phyloP scores from a whole-genome alignment of 1,139 yeast genomes.

The Kurtzmaniella quercitrusa region DNA sequence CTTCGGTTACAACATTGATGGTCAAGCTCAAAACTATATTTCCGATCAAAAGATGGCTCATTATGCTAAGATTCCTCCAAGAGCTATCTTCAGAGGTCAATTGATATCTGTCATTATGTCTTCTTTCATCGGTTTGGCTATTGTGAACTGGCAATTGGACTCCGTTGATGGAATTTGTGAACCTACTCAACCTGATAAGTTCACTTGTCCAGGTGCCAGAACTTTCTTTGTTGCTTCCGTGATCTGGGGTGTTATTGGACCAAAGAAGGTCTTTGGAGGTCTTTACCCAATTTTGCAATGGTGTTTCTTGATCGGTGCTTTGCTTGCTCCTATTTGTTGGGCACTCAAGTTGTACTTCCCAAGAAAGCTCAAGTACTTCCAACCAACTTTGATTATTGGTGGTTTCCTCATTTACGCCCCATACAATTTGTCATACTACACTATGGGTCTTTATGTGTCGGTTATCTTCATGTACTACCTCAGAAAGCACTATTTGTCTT shows the following conservation, averaged over 20 bases:
- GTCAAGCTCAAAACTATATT: slow-evolving; percentile 51
- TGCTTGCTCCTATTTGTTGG: slow-evolving; percentile 40
- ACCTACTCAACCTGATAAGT: slow-evolving; percentile 29
- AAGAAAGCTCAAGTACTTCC: slow-evolving; percentile 23
- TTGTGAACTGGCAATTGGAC: slow-evolving; percentile 48
- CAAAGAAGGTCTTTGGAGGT: slow-evolving; percentile 49
- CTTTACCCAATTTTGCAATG: slow-evolving; percentile 46
- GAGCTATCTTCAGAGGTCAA: slow-evolving; percentile 59
- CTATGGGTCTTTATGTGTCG: slow-evolving; percentile 38
- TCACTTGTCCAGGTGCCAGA: slow-evolving; percentile 47
- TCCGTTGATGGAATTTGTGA: slow-evolving; percentile 41
- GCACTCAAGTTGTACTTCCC: slow-evolving; percentile 36
- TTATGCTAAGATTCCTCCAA: slow-evolving; percentile 55
- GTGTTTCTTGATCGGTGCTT: slow-evolving; percentile 54
- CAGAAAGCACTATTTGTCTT: slow-evolving; percentile 35
- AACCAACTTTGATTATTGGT: slow-evolving; percentile 40
- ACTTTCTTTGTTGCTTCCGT: slow-evolving; percentile 50
- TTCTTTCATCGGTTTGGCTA: slow-evolving; percentile 48
- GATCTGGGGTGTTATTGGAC: slow-evolving; percentile 70
- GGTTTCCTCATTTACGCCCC: slow-evolving; percentile 44
- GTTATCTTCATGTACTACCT: slow-evolving; percentile 43
- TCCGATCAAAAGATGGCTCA: slow-evolving; percentile 53
- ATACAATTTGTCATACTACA: slow-evolving; percentile 43
- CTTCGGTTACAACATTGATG: slow-evolving; percentile 51
- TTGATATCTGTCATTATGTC: slow-evolving; percentile 39